Evolutionary conservation across 257 asterid genomes (phyloP).

Genomic region (Nicotiana tabacum): DNA sequence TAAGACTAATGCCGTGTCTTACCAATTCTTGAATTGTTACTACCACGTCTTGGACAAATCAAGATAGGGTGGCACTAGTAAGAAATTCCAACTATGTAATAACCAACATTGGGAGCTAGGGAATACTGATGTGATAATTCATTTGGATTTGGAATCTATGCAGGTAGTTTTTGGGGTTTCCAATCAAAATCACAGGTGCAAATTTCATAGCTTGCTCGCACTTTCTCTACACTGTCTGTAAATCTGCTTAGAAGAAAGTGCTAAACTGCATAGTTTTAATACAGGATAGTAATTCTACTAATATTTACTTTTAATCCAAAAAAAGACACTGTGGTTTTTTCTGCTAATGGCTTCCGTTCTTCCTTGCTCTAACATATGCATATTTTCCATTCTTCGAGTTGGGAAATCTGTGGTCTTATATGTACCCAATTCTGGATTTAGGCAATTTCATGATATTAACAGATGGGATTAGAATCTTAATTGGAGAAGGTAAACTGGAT

Average conservation of each 20-base stretch:
- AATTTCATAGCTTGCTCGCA: background rate
- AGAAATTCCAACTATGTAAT: background rate
- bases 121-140: background rate
- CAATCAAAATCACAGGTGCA: background rate
- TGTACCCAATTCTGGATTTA: background rate
- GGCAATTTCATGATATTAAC: background rate
- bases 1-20: background rate
- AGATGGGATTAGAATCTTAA: background rate
- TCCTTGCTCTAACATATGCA: background rate
- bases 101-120: background rate
- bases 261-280: background rate
- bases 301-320: background rate
- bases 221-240: background rate
- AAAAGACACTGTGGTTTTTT: background rate
- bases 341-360: background rate
- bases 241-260: background rate
- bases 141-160: background rate
- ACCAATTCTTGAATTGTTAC: background rate
- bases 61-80: background rate
- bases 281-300: background rate
- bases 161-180: background rate
- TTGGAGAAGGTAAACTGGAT: background rate
- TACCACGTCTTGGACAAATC: background rate
- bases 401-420: background rate
- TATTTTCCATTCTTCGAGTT: background rate